A percentile compares a stretch with the other conserved stretches of the same genome.
Conservation (phyloP, 495 filamentous ascomycete species). For the Podospora australis region DNA sequence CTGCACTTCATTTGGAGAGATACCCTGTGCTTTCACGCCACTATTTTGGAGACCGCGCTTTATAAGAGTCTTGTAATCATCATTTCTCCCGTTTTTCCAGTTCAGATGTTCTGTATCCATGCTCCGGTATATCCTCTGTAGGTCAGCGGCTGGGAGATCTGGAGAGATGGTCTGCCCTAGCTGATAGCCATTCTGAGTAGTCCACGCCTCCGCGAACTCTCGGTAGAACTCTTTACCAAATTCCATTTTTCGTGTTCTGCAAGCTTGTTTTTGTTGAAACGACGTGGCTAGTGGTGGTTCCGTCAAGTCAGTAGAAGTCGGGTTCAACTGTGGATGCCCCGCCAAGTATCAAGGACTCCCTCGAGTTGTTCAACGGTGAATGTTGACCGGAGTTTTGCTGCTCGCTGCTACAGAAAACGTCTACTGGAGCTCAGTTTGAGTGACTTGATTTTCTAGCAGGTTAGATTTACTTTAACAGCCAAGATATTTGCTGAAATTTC, state of each 20-base stretch:
- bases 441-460: too few relatives aligned
- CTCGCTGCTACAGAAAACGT: too few relatives aligned
- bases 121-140: conserved; percentile 57
- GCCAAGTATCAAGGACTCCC: too few relatives aligned
- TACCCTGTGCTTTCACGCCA: conserved; percentile 27
- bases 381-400: too few relatives aligned
- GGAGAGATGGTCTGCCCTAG: conserved; percentile 68
- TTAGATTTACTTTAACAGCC: too few relatives aligned
- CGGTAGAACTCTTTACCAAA: conserved; percentile 22
- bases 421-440: too few relatives aligned
- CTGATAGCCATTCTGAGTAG: conserved; percentile 50
- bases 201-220: conserved; percentile 56
- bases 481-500: too few relatives aligned
- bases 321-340: background rate
- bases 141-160: conserved; percentile 48
- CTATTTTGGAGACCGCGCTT: conserved; percentile 52
- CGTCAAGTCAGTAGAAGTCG: background rate
- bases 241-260: conserved; percentile 46
- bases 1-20: conserved; percentile 57
- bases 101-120: conserved; percentile 36
- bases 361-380: too few relatives aligned
- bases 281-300: background rate
- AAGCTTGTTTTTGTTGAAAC: background rate
- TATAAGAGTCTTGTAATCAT: conserved; percentile 50
- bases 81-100: conserved; percentile 4